Conservation (phyloP, 371 early-diverging fungal species). For the Apophysomyces elegans region DNA sequence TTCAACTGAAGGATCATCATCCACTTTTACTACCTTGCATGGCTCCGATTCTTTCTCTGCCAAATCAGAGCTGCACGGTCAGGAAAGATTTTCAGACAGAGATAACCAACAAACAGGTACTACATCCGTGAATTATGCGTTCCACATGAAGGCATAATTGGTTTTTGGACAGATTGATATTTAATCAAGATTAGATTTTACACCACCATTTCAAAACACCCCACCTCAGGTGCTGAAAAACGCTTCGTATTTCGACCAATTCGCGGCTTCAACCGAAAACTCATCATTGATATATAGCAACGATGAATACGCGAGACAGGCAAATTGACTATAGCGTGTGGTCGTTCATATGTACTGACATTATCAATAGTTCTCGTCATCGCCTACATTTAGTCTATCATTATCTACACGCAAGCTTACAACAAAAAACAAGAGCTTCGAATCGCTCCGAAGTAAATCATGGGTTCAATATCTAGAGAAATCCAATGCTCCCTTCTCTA, state of each 20-base stretch:
- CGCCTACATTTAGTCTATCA: conserved; percentile 49
- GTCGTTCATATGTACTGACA: background rate
- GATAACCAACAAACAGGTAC: background rate
- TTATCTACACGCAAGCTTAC: conserved; percentile 32
- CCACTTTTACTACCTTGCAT: conserved; percentile 2
- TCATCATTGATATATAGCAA: conserved; percentile 18
- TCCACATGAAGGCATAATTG: background rate
- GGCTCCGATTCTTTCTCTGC: background rate
- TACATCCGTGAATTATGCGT: background rate
- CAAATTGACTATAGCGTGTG: conserved; percentile 14
- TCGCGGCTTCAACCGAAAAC: conserved; percentile 27
- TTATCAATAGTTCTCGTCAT: conserved; percentile 36
- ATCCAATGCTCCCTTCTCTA: conserved; percentile 9
- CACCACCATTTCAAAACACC: conserved; percentile 17
- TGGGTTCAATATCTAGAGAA: conserved; percentile 54
- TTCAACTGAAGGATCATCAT: conserved; percentile 3
- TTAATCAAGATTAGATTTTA: conserved; percentile 14
- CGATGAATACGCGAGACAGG: conserved; percentile 29
- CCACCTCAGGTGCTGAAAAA: conserved; percentile 10
- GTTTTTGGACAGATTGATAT: background rate
- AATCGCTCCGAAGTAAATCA: conserved; percentile 48
- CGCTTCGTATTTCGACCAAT: conserved; percentile 24
- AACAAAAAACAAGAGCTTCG: conserved; percentile 40
- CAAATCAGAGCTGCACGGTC: background rate
- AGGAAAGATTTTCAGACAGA: background rate